These are phyloP conservation scores for Rhodotorula sphaerocarpa DNA, from an alignment of 768 basidiomycete genomes.

Conservation along the genomic window DNA sequence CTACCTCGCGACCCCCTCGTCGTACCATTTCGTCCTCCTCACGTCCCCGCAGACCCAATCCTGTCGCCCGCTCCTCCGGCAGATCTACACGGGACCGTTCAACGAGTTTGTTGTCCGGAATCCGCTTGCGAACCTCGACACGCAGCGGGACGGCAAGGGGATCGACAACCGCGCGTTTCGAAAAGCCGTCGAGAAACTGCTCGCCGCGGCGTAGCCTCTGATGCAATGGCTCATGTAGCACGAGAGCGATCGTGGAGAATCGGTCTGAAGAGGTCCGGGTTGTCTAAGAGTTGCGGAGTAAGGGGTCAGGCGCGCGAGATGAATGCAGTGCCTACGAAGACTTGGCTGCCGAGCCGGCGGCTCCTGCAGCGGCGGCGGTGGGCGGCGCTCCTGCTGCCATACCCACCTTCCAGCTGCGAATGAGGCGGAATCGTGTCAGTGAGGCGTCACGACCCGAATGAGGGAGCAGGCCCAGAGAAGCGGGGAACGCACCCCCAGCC, in stretches of 20 bases:
- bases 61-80: constrained; percentile 69
- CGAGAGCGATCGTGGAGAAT: too few species aligned
- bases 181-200: constrained; percentile 63
- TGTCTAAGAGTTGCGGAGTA: too few species aligned
- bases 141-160: constrained; percentile 57
- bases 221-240: too few species aligned
- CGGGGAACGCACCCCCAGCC: constrained; percentile 28
- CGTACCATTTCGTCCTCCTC: constrained; percentile 88
- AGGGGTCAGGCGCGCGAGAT: too few species aligned
- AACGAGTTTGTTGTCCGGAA: constrained; percentile 89
- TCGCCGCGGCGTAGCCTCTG: constrained; percentile 39
- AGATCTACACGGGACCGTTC: constrained; percentile 88
- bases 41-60: constrained; percentile 50
- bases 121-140: constrained; percentile 71
- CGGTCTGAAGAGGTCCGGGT: too few species aligned
- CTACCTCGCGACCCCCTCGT: constrained; percentile 79
- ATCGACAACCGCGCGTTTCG: constrained; percentile 91
- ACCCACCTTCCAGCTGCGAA: constrained; percentile 31
- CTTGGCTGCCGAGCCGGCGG: background rate
- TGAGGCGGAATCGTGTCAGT: background rate
- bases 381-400: background rate
- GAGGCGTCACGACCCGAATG: background rate
- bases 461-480: background rate
- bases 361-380: background rate
- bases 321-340: too few species aligned